Evolutionary conservation across 2,329 filamentous ascomycete genomes (phyloP).

Genomic region (Cylindrodendrum hubeiense): DNA sequence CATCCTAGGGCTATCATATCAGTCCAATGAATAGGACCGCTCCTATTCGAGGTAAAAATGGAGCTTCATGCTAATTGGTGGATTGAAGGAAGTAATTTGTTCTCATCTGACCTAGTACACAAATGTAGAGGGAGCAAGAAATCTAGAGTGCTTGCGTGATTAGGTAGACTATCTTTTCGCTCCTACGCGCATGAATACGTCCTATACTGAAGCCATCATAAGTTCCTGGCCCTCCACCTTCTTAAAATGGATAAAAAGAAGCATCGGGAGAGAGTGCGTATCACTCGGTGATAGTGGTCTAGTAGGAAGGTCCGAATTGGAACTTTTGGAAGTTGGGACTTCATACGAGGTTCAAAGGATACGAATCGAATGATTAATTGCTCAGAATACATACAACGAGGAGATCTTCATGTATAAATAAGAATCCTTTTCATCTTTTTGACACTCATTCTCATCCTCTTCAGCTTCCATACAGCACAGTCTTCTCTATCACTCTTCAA

Average conservation of each 20-base stretch:
- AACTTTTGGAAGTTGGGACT: not conserved
- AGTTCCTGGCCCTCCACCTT: constrained; percentile 1
- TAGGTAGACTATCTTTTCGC: not conserved
- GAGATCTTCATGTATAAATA: constrained; percentile 3
- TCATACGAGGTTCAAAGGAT: not conserved
- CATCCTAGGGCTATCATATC: too few species aligned
- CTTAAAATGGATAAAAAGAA: constrained; percentile 14
- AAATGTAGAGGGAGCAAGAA: too few species aligned
- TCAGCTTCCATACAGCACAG: not conserved
- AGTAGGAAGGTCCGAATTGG: constrained; percentile 7
- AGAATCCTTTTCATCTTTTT: not conserved
- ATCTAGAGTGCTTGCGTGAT: not conserved
- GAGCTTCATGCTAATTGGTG: too few species aligned
- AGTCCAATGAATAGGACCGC: too few species aligned
- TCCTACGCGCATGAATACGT: not conserved
- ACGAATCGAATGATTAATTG: not conserved
- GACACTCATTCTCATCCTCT: not conserved
- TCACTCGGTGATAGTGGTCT: not conserved
- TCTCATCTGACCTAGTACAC: too few species aligned
- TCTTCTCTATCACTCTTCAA: not conserved
- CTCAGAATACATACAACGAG: too few species aligned
- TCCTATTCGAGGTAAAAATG: too few species aligned
- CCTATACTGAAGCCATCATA: not conserved
- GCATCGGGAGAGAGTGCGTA: not conserved
- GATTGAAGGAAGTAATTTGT: too few species aligned